A percentile compares a stretch with the other conserved stretches of the same genome.
Conservation (phyloP, 163 green algal species). For the Chlamydomonas reinhardtii region DNA sequence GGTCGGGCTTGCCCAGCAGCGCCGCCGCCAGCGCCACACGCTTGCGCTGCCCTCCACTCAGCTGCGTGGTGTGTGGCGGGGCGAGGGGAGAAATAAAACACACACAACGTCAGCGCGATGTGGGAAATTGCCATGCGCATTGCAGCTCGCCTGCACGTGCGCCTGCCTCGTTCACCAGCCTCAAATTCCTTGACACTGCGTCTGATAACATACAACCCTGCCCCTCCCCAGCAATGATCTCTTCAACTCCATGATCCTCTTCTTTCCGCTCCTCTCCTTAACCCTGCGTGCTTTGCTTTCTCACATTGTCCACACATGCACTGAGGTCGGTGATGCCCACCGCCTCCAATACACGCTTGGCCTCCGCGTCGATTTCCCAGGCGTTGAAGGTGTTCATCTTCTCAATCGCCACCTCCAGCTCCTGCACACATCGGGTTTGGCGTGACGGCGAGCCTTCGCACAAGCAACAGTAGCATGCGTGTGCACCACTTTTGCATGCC, state of each 20-base stretch:
- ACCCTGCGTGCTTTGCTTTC: background rate
- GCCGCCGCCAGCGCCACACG: slow-evolving; percentile 83
- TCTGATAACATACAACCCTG: too few species aligned
- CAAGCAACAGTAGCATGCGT: too few species aligned
- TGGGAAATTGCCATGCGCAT: too few species aligned
- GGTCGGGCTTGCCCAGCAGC: slow-evolving; percentile 79
- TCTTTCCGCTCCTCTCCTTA: too few species aligned
- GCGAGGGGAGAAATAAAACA: background rate
- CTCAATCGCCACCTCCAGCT: slow-evolving; percentile 71
- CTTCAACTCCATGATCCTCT: too few species aligned
- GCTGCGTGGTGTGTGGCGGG: slow-evolving; percentile 6
- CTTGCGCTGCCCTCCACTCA: slow-evolving; percentile 82
- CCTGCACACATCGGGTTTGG: slow-evolving; percentile 6
- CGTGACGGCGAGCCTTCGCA: too few species aligned
- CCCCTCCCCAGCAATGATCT: too few species aligned
- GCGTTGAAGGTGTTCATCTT: slow-evolving; percentile 76
- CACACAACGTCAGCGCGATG: too few species aligned
- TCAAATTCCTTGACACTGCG: too few species aligned
- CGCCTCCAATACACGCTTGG: slow-evolving; percentile 64
- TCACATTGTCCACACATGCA: slow-evolving; percentile 37
- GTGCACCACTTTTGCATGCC: too few species aligned
- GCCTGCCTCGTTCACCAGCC: too few species aligned
- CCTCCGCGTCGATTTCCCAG: slow-evolving; percentile 72
- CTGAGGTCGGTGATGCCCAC: slow-evolving; percentile 65
- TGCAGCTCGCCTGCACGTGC: too few species aligned